A percentile compares a stretch with the other conserved stretches of the same genome.
Conservation (phyloP, 2,329 filamentous ascomycete species). For the Pseudogymnoascus verrucosus region DNA sequence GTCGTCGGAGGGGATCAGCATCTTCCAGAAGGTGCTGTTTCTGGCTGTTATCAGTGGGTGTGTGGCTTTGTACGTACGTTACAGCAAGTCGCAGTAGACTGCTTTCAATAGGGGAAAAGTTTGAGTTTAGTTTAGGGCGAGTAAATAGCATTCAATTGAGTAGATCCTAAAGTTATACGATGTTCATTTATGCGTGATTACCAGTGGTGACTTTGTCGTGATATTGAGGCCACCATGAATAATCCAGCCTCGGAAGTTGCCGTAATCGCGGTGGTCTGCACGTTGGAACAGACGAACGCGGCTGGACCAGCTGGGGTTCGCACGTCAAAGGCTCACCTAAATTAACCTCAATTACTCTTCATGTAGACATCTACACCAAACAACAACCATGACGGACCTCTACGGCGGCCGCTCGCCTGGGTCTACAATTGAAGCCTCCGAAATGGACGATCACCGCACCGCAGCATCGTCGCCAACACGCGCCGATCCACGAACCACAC, state of each 20-base stretch:
- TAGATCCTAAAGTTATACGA: neutral
- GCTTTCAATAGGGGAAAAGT: neutral
- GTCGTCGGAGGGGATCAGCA: slow-evolving; percentile 30
- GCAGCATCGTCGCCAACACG: slow-evolving; percentile 23
- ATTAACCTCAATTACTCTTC: neutral
- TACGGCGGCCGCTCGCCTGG: slow-evolving; percentile 17
- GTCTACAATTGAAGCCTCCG: slow-evolving; percentile 25
- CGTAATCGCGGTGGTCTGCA: neutral
- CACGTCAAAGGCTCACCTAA: neutral
- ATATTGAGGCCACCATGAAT: neutral
- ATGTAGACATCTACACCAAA: slow-evolving; percentile 1
- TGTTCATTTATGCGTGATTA: neutral
- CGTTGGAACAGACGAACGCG: slow-evolving; percentile 2
- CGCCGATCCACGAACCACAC: slow-evolving; percentile 22
- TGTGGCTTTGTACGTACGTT: neutral
- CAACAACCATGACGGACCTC: slow-evolving; percentile 15
- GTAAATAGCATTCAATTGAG: neutral
- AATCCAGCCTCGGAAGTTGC: neutral
- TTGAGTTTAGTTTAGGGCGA: neutral
- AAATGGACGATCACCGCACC: slow-evolving; percentile 23
- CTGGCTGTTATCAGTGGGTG: slow-evolving; percentile 32
- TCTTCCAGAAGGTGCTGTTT: slow-evolving; percentile 43
- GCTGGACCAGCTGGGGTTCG: neutral
- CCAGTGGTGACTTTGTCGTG: neutral
- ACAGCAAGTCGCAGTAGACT: slow-evolving; percentile 6